A percentile compares a stretch with the other conserved stretches of the same genome.
Conservation (phyloP, 306 rosid genomes). For the Vicia sativa region DNA sequence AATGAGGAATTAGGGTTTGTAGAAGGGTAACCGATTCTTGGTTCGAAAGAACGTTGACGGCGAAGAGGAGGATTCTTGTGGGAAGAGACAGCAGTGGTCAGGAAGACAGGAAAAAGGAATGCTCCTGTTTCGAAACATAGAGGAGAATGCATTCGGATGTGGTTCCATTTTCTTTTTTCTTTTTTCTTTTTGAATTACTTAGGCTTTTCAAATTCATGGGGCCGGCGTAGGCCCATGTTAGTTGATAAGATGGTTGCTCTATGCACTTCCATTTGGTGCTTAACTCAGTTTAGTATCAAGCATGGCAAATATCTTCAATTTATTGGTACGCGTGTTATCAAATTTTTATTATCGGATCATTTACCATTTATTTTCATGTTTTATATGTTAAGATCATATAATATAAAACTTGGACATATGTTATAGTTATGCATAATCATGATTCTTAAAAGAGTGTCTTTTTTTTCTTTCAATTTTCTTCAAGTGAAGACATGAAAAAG, state of each 20-base stretch:
- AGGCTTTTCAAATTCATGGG: neutral
- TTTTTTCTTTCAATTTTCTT: too few species aligned
- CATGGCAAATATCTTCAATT: too few species aligned
- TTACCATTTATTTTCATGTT: too few species aligned
- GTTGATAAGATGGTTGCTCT: neutral
- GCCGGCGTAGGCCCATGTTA: neutral
- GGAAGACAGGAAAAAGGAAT: neutral
- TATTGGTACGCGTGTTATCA: too few species aligned
- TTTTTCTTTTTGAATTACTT: neutral
- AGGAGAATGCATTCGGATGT: conserved; percentile 40
- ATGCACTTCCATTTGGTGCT: neutral
- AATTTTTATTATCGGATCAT: too few species aligned
- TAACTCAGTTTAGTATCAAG: too few species aligned
- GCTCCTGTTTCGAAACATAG: conserved; percentile 48
- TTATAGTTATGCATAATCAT: too few species aligned
- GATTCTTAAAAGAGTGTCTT: too few species aligned
- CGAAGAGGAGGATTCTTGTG: conserved; percentile 47
- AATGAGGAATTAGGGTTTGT: conserved; percentile 30
- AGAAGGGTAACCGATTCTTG: conserved; percentile 27
- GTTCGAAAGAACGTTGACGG: conserved; percentile 39
- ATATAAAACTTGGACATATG: too few species aligned
- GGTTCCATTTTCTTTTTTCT: conserved; percentile 30
- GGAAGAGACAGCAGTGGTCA: conserved; percentile 41
- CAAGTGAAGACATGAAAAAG: too few species aligned
- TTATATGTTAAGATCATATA: too few species aligned